phyloP scores from a whole-genome alignment of 2,329 filamentous ascomycete genomes.

The Aspergillus amoenus region DNA sequence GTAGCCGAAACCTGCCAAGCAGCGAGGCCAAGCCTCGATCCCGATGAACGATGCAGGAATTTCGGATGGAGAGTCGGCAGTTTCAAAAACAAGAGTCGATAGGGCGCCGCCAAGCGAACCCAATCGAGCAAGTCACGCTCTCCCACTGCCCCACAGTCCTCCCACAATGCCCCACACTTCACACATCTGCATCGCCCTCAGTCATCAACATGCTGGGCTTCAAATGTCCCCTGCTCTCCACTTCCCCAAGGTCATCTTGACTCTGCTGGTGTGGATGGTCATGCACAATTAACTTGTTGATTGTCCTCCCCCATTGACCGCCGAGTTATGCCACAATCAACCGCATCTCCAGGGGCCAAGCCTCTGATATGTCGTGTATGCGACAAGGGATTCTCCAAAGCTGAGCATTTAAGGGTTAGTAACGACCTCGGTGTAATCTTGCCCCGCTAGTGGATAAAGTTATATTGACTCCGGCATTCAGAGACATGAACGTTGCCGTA shows the following conservation, averaged over 20 bases:
- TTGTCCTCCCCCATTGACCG: background rate
- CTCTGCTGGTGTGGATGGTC: background rate
- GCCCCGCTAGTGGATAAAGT: constrained; percentile 14
- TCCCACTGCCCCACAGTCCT: background rate
- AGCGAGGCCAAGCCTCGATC: background rate
- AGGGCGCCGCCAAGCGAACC: background rate
- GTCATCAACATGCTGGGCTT: background rate
- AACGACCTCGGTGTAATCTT: constrained; percentile 9
- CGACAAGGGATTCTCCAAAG: constrained; percentile 44
- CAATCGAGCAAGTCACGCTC: background rate
- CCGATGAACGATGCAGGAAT: background rate
- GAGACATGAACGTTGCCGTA: constrained; percentile 48
- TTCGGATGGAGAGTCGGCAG: background rate
- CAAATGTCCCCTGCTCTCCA: constrained; percentile 1
- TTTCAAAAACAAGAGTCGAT: background rate
- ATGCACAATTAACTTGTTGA: background rate
- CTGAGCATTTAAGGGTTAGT: constrained; percentile 41
- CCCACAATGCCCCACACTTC: background rate
- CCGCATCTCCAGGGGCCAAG: constrained; percentile 22
- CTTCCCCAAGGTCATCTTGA: background rate
- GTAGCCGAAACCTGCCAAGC: constrained; percentile 6
- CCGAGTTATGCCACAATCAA: constrained; percentile 14
- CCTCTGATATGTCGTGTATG: constrained; percentile 40
- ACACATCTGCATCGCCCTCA: background rate
- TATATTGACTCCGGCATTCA: constrained; percentile 20